These are phyloP conservation scores for Globisporangium rhizosaccharum DNA, from an alignment of 352 stramenopile species.

Conservation along the genomic window DNA sequence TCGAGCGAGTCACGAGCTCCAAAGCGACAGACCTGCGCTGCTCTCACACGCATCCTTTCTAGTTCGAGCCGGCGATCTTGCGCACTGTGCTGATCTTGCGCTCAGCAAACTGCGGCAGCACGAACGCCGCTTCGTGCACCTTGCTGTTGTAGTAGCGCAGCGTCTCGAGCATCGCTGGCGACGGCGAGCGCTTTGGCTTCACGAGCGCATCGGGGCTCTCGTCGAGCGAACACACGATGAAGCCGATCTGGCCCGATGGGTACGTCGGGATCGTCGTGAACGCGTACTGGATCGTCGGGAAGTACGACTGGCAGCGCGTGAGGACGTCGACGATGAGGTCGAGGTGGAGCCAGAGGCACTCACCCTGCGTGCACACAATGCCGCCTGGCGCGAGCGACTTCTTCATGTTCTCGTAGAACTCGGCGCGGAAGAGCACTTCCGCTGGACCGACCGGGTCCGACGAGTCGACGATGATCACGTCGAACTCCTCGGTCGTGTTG, in stretches of 20 bases:
- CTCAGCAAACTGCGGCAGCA: slow-evolving; percentile 94
- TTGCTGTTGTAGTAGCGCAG: slow-evolving; percentile 94
- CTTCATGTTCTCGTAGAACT: slow-evolving; percentile 95
- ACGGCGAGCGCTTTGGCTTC: slow-evolving; percentile 66
- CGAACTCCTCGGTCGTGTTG: slow-evolving; percentile 85
- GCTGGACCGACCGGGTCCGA: slow-evolving; percentile 94
- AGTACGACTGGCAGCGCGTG: slow-evolving; percentile 84
- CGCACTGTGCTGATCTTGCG: slow-evolving; percentile 72
- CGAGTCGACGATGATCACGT: slow-evolving; percentile 97
- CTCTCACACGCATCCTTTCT: not conserved
- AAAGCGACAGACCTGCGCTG: not conserved
- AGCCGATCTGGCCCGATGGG: slow-evolving; percentile 98
- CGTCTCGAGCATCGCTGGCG: slow-evolving; percentile 47
- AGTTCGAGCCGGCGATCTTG: slow-evolving; percentile 30
- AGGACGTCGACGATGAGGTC: slow-evolving; percentile 96
- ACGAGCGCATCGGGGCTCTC: slow-evolving; percentile 45
- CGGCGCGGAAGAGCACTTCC: slow-evolving; percentile 92
- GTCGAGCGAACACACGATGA: slow-evolving; percentile 90
- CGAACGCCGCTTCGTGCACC: slow-evolving; percentile 95
- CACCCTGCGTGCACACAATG: slow-evolving; percentile 91
- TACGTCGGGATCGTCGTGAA: slow-evolving; percentile 99
- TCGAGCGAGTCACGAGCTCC: too few relatives aligned
- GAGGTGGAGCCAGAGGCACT: slow-evolving; percentile 98
- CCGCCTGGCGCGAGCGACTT: slow-evolving; percentile 81
- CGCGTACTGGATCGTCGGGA: slow-evolving; percentile 96